These are phyloP conservation scores for Cyclotella atomus DNA, from an alignment of 108 stramenopile species.

Conservation along the genomic window DNA sequence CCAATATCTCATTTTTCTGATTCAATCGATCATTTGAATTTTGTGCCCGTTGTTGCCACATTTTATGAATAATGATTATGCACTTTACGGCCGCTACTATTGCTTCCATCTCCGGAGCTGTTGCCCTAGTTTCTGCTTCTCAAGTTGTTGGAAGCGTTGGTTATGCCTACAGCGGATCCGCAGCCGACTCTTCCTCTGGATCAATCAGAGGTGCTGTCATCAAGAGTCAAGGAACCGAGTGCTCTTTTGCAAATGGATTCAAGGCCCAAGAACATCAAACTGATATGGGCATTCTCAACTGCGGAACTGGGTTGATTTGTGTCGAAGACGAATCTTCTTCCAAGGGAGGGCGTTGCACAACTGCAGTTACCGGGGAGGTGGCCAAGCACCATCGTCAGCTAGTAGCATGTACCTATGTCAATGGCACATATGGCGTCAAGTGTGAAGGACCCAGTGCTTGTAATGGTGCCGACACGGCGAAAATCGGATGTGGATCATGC, in stretches of 20 bases:
- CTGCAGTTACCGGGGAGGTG: too few relatives aligned
- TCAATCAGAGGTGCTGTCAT: not conserved
- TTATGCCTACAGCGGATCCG: not conserved
- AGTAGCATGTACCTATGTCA: not conserved
- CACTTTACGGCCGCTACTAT: too few relatives aligned
- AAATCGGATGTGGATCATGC: slow-evolving; percentile 4
- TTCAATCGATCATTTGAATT: too few relatives aligned
- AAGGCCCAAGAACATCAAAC: not conserved
- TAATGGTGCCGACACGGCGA: not conserved
- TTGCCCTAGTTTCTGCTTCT: not conserved
- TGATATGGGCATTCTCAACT: not conserved
- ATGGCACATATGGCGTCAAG: not conserved
- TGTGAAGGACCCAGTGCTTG: not conserved
- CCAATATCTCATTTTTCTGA: too few relatives aligned
- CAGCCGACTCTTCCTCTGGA: slow-evolving; percentile 30
- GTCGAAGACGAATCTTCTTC: not conserved
- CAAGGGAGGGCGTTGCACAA: not conserved
- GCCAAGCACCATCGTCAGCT: not conserved
- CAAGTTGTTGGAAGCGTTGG: not conserved
- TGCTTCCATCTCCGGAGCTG: too few relatives aligned
- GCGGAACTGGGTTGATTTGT: not conserved
- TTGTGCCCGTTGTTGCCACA: too few relatives aligned
- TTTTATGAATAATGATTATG: too few relatives aligned
- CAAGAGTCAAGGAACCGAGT: not conserved
- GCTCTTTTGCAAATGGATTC: not conserved